Base-by-base conservation (phyloP, 371 early-diverging fungal species). In the Mucor indicus region DNA sequence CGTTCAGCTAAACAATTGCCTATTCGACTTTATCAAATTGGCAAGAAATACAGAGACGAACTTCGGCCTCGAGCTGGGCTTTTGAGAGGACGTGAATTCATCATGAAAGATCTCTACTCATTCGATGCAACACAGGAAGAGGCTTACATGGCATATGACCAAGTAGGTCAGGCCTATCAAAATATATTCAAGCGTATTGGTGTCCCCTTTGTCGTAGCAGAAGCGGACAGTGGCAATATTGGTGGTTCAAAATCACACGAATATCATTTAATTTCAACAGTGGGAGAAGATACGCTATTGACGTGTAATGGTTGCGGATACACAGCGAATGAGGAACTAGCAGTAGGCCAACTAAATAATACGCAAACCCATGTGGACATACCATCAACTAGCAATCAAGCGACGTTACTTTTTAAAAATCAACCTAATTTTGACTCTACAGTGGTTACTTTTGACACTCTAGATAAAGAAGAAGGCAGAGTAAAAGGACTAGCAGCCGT, bases 51-150 rank as follows among this genome's bases (percentile, higher is more conserved):
- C 48, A 81, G 93, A 5, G 92, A 94, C 57, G 93, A 93, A 49
- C 65, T 87, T 23, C 76, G 95, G 19, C 91, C 92, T 21, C 75
- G 95, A 19, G 80, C 83, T 10, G 94, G 93, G 7, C 60, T 95
- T 17, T 68, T 95, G 42, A 75, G 96, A 12, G 92, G 85, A 4
- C 79, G 91, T 31, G 94, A 95, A 61, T 94, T 95, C 54, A 57
- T 93, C n/a, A 95, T 95, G 96, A 95, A 93, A 60, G 96, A 95
- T 66, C 54, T 95, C 43, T 94, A 95, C 66, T 82, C 91, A 5
- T 95, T 95, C 66, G 95, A 95, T 62, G 75, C 66, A 1, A 72
- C 77, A 0, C 71, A 74, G 36, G 72, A 84, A 19, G 76, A 71
- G n/a, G 92, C 95, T 0, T 67, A 79, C 36, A 57, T 53, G 19